Evolutionary conservation across 352 stramenopile genomes (phyloP), one percentile per base, ranked within the genome.

Genomic region (Peronospora farinosa): DNA sequence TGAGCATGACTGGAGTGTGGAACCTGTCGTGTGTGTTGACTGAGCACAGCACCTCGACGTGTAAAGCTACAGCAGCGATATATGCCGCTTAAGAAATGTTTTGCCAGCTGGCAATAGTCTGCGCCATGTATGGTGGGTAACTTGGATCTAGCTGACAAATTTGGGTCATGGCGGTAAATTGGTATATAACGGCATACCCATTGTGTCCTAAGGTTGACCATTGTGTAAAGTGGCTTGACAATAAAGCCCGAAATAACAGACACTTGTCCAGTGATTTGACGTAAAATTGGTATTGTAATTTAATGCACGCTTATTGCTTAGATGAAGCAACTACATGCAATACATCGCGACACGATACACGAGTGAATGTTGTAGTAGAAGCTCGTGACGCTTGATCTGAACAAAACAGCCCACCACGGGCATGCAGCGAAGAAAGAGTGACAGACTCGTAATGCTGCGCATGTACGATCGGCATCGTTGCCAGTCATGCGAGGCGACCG

Each of bases 401-500:
- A 89, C 56, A 3, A 60, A 78, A 1, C 77, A 61, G 7, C 79
- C 82, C 28, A 82, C 51, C n/a, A 90, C 61, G 1, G 82, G 79
- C 21, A 92, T 58, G 13, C 65, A 74, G 28, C 77, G 74, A 32
- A 92, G 56, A 40, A 92, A 88, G 15, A 91, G 67, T 42, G 82
- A 91, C 13, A 93, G 60, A 43, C 79, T 90, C 17, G 79, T 86
- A 46, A 90, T 85, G 49, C 69, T 88, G 50, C 78, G 82, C 31
- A 91, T 40, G 27, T 79, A 93, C 11, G 69, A 76, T 13, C 67
- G 61, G 48, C 78, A 93, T 23, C 81, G 78, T 17, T 78, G 52
- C 78, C 82, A 89, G 46, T 91, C 80, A 30, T 71, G 50, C 5
- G 74, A 76, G 1, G 78, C 76, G 1, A 72, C 52, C 1, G 38